Evolutionary conservation across 2,329 filamentous ascomycete species (phyloP).

Genomic region (Seiridium unicorne): DNA sequence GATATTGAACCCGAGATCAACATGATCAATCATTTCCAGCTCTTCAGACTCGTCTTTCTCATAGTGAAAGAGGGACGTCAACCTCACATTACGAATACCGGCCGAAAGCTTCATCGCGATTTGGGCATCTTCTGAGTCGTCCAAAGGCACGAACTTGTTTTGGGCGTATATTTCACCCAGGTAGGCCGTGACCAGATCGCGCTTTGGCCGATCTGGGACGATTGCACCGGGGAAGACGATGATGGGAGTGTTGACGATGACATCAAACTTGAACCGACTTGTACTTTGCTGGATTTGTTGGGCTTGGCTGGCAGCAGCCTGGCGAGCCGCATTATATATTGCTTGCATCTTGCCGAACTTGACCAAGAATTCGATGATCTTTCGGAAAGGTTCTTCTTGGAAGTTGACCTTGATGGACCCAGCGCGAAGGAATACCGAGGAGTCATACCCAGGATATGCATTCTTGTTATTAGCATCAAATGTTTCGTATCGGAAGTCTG

Average conservation of each 20-base stretch:
- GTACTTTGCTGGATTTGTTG: conserved; percentile 89
- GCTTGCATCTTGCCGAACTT: conserved; percentile 99
- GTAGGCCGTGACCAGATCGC: conserved; percentile 88
- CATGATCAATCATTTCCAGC: conserved; percentile 93
- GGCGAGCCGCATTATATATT: conserved; percentile 93
- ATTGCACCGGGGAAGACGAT: conserved; percentile 87
- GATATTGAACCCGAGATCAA: conserved; percentile 90
- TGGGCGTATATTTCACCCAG: conserved; percentile 96
- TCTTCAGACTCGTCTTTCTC: conserved; percentile 71
- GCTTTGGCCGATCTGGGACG: conserved; percentile 63
- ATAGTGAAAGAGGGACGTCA: conserved; percentile 90
- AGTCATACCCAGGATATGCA: conserved; percentile 91
- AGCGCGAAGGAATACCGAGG: conserved; percentile 83
- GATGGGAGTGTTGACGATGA: conserved; percentile 92
- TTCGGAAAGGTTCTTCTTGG: conserved; percentile 92
- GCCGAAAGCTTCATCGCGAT: conserved; percentile 87
- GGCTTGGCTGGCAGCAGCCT: conserved; percentile 90
- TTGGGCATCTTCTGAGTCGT: conserved; percentile 70
- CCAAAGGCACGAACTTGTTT: conserved; percentile 84
- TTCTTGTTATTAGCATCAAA: conserved; percentile 72
- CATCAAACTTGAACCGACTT: conserved; percentile 88
- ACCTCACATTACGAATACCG: conserved; percentile 85
- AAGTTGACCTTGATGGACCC: conserved; percentile 98
- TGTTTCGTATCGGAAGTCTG: conserved; percentile 96
- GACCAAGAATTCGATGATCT: conserved; percentile 96